Evolutionary conservation across 2,329 filamentous ascomycete species (phyloP).

Genomic region (Beauveria bassiana): DNA sequence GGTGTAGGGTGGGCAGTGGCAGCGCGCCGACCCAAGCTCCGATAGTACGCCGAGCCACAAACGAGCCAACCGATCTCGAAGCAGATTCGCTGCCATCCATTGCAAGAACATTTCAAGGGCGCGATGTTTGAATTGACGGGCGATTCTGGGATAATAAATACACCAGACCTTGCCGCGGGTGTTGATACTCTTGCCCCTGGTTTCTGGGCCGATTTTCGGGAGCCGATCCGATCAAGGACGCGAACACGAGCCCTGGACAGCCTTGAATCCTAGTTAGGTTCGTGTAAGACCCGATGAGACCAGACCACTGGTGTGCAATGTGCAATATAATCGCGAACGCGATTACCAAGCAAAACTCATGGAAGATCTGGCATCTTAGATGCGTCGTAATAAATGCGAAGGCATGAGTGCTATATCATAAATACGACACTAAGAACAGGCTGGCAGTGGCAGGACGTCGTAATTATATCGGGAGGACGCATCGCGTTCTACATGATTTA

Average conservation of each 20-base stretch:
- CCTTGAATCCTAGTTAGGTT: neutral
- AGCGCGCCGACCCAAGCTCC: neutral
- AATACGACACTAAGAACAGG: no score
- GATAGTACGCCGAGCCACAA: neutral
- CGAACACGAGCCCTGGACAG: neutral
- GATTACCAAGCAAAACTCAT: no score
- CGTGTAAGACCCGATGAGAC: neutral
- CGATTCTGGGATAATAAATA: neutral
- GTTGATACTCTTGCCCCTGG: neutral
- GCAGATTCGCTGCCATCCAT: neutral
- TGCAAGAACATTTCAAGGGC: neutral
- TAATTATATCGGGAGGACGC: no score
- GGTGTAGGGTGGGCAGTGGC: neutral
- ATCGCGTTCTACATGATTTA: no score
- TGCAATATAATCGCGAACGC: neutral
- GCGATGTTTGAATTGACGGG: neutral
- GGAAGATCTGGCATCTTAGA: no score
- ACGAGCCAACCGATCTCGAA: neutral
- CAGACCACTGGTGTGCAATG: neutral
- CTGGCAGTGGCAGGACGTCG: no score
- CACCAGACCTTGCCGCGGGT: neutral
- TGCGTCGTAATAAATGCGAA: no score
- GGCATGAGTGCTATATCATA: no score
- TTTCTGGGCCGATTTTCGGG: neutral
- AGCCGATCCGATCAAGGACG: constrained; percentile 5